phyloP scores from a whole-genome alignment of 1,284 basidiomycete species.

The Ganoderma meredithae region DNA sequence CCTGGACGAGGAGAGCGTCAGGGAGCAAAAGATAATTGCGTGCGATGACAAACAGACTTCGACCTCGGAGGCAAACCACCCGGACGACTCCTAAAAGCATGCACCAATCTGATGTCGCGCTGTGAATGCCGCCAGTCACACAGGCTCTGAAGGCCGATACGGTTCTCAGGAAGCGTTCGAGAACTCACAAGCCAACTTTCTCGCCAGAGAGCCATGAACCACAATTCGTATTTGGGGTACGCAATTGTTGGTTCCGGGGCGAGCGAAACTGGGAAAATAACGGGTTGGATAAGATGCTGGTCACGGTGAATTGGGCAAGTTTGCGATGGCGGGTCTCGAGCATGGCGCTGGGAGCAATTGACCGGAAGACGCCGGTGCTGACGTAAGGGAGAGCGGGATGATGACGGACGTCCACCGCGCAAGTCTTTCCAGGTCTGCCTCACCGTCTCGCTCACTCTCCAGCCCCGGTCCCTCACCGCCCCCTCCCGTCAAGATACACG shows the following conservation, averaged over 20 bases:
- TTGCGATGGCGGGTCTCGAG: no score
- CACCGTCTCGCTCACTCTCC: constrained; percentile 31
- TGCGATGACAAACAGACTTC: not conserved
- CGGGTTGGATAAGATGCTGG: not conserved
- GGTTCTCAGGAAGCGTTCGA: not conserved
- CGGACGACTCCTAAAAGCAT: not conserved
- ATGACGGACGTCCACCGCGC: constrained; percentile 23
- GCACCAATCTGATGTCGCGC: not conserved
- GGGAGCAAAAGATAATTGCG: not conserved
- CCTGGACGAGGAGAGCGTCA: not conserved
- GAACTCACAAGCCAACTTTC: not conserved
- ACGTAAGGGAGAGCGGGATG: constrained; percentile 20
- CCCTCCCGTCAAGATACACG: constrained; percentile 5
- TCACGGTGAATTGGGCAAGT: not conserved
- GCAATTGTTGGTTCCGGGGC: not conserved
- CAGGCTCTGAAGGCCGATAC: constrained; percentile 4
- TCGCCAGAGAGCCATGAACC: not conserved
- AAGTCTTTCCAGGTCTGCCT: constrained; percentile 10
- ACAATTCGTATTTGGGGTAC: not conserved
- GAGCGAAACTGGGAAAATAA: not conserved
- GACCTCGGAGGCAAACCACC: not conserved
- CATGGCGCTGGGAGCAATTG: not conserved
- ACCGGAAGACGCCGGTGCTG: constrained; percentile 16
- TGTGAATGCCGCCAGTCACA: constrained; percentile 5
- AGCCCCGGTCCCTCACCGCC: constrained; percentile 3